Percentiles rank a stretch among this genome's conserved stretches.
These are phyloP conservation scores for Acacia pycnantha DNA, from an alignment of 331 rosid genomes.

Conservation along the genomic window DNA sequence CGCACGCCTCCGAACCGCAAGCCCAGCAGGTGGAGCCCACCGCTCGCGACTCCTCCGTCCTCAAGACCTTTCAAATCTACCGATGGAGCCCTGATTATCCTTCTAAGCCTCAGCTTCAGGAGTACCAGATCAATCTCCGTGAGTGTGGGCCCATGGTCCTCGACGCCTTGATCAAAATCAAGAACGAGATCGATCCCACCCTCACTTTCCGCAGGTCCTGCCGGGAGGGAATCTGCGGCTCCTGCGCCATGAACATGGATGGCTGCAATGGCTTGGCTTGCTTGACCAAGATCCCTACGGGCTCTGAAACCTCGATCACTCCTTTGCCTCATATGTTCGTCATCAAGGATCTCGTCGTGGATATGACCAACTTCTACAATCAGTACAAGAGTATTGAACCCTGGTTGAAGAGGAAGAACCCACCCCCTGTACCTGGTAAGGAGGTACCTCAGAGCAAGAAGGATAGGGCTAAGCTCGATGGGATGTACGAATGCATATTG, in stretches of 20 bases:
- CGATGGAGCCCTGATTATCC: slow-evolving; percentile 88
- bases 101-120: slow-evolving; percentile 71
- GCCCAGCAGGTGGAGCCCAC: slow-evolving; percentile 53
- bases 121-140: slow-evolving; percentile 75
- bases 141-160: slow-evolving; percentile 98
- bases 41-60: slow-evolving; percentile 19
- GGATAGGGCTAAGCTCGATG: background rate
- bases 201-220: slow-evolving; percentile 86
- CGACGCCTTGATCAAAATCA: slow-evolving; percentile 89
- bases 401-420: background rate
- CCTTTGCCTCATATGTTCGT: background rate
- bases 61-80: slow-evolving; percentile 84
- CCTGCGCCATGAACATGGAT: slow-evolving; percentile 57
- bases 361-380: background rate
- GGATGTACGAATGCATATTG: slow-evolving; percentile 3
- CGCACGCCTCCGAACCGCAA: slow-evolving; percentile 62
- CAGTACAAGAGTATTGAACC: background rate
- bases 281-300: background rate
- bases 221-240: slow-evolving; percentile 95
- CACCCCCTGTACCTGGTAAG: background rate
- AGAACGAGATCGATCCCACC: slow-evolving; percentile 80
- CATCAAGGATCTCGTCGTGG: background rate
- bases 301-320: background rate
- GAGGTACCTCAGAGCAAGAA: background rate
- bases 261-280: background rate